phyloP scores from a whole-genome alignment of 352 stramenopile species.

The Pythium coloratum region DNA sequence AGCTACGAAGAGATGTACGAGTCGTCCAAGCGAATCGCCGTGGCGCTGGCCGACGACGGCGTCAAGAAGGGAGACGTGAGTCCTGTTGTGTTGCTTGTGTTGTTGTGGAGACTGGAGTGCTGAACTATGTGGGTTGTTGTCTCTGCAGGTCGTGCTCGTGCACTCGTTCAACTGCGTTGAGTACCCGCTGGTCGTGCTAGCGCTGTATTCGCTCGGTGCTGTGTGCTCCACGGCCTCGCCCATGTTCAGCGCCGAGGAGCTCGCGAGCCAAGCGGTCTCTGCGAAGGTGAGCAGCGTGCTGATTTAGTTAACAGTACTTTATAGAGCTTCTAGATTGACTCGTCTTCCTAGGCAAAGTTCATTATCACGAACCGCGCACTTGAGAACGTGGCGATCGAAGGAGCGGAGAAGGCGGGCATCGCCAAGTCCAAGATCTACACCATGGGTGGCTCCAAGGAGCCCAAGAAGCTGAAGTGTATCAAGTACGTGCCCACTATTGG shows the following conservation, averaged over 20 bases:
- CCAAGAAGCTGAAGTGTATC: slow-evolving; percentile 50
- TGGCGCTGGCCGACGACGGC: slow-evolving; percentile 43
- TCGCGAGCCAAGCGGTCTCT: slow-evolving; percentile 40
- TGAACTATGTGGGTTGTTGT: background rate
- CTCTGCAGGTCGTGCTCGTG: slow-evolving; percentile 44
- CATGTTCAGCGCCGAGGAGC: slow-evolving; percentile 45
- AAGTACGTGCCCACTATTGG: slow-evolving; percentile 7
- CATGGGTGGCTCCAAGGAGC: slow-evolving; percentile 67
- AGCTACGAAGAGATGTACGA: slow-evolving; percentile 50
- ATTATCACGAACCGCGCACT: slow-evolving; percentile 61
- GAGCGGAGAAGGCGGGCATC: slow-evolving; percentile 30
- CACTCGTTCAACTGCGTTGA: slow-evolving; percentile 76
- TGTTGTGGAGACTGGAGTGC: no score
- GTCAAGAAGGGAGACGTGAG: slow-evolving; percentile 49
- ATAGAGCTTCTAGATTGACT: no score
- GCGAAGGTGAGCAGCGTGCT: slow-evolving; percentile 29
- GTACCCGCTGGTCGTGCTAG: slow-evolving; percentile 56
- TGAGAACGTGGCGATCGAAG: slow-evolving; percentile 43
- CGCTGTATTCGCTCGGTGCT: slow-evolving; percentile 48
- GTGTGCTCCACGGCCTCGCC: slow-evolving; percentile 59
- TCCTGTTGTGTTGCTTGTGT: background rate
- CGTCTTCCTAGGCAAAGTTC: slow-evolving; percentile 33
- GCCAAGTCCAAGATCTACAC: slow-evolving; percentile 97
- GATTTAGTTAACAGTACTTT: background rate
- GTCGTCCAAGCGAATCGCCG: slow-evolving; percentile 40